These are phyloP conservation scores for Coleophoma eucalyptorum DNA, from an alignment of 2,329 filamentous ascomycete species.

Conservation along the genomic window DNA sequence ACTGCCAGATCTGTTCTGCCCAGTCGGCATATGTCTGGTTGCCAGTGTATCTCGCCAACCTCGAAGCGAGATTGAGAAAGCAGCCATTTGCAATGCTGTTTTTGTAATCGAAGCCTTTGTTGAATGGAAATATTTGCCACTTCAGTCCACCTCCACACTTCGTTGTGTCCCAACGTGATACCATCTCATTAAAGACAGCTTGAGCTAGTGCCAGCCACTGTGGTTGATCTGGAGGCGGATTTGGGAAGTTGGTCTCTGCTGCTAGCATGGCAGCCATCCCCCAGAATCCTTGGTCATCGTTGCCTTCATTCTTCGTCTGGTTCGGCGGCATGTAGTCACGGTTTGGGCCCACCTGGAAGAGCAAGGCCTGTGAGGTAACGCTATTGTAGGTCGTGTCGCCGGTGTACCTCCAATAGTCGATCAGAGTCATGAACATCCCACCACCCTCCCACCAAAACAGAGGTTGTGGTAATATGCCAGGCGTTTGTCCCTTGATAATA, in stretches of 20 bases:
- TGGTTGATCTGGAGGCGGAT: constrained; percentile 51
- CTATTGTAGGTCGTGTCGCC: constrained; percentile 69
- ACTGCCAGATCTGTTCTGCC: constrained; percentile 70
- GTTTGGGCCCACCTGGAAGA: constrained; percentile 69
- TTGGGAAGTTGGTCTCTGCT: constrained; percentile 59
- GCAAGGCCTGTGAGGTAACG: constrained; percentile 60
- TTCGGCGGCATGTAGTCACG: constrained; percentile 75
- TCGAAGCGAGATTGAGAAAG: constrained; percentile 58
- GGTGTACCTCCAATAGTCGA: constrained; percentile 83
- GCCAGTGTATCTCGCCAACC: constrained; percentile 72
- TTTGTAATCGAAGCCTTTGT: constrained; percentile 78
- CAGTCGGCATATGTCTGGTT: constrained; percentile 74
- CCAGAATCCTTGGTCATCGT: constrained; percentile 76
- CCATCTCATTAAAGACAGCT: constrained; percentile 77
- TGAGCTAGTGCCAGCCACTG: constrained; percentile 70
- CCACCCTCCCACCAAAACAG: constrained; percentile 64
- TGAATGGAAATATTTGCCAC: constrained; percentile 83
- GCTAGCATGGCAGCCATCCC: constrained; percentile 66
- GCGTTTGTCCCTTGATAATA: constrained; percentile 34
- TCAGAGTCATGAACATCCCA: constrained; percentile 66
- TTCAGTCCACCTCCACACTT: constrained; percentile 71
- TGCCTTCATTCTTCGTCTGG: constrained; percentile 64
- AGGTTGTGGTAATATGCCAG: constrained; percentile 45
- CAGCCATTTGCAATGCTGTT: constrained; percentile 59
- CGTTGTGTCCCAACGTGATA: constrained; percentile 63